These are phyloP conservation scores for Arabis hirsuta DNA, from an alignment of 345 rosid genomes.

Conservation along the genomic window DNA sequence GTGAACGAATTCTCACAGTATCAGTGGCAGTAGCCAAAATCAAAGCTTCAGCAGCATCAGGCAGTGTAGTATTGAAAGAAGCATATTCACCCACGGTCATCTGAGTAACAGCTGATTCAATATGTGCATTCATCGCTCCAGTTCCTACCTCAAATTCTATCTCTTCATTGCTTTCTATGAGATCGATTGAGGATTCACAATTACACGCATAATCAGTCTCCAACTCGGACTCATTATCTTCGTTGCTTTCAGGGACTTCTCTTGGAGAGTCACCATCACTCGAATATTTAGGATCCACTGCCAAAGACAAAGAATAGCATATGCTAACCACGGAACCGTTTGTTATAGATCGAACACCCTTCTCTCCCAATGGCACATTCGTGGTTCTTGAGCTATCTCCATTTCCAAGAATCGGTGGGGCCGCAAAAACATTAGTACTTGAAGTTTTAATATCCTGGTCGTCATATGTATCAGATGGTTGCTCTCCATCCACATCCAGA, in stretches of 20 bases:
- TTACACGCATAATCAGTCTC: conserved; percentile 30
- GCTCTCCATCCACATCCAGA: conserved; percentile 49
- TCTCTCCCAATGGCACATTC: conserved; percentile 29
- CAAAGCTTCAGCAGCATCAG: conserved; percentile 50
- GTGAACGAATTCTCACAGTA: conserved; percentile 44
- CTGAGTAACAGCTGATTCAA: conserved; percentile 70
- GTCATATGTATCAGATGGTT: conserved; percentile 49
- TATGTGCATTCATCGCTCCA: conserved; percentile 63
- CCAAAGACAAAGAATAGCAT: conserved; percentile 65
- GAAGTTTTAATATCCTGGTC: conserved; percentile 47
- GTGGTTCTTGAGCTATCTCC: conserved; percentile 40
- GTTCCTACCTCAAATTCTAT: conserved; percentile 92
- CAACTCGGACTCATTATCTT: conserved; percentile 74
- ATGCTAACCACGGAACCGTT: conserved; percentile 67
- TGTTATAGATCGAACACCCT: conserved; percentile 46
- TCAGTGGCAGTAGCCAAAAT: conserved; percentile 70
- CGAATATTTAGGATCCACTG: conserved; percentile 33
- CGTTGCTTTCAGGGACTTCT: conserved; percentile 64
- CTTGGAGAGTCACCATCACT: conserved; percentile 41
- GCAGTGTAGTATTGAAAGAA: conserved; percentile 49
- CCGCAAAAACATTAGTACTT: conserved; percentile 39
- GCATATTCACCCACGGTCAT: conserved; percentile 90
- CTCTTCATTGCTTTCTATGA: conserved; percentile 79
- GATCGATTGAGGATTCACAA: conserved; percentile 54
- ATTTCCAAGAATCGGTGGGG: conserved; percentile 25